These are phyloP conservation scores for Beauveria medogensis DNA, from an alignment of 2,329 filamentous ascomycete genomes.

Conservation along the genomic window DNA sequence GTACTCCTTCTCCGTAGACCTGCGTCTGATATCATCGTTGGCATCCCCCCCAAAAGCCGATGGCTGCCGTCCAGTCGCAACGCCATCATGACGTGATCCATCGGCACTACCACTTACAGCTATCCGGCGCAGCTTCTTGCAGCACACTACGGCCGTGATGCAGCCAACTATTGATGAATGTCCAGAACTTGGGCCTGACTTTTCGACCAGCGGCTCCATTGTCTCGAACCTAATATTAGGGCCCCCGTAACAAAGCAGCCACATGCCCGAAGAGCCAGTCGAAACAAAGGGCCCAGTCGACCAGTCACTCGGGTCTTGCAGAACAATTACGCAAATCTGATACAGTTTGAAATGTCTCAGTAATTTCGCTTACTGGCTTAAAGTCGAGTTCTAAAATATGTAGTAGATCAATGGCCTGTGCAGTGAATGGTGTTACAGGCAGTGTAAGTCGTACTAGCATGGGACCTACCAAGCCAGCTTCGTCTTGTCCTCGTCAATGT, in stretches of 20 bases:
- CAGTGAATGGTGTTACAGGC: background rate
- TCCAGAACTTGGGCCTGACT: background rate
- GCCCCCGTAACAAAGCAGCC: background rate
- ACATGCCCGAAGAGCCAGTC: background rate
- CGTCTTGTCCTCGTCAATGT: constrained; percentile 34
- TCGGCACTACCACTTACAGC: background rate
- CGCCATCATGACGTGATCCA: constrained; percentile 6
- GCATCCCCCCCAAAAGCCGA: background rate
- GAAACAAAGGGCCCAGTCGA: background rate
- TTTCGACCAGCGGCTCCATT: background rate
- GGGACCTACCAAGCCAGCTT: background rate
- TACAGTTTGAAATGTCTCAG: background rate
- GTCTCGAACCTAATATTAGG: background rate
- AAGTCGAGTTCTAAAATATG: background rate
- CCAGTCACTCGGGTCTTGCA: too few relatives aligned
- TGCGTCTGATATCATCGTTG: too few relatives aligned
- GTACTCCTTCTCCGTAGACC: too few relatives aligned
- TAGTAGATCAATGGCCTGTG: background rate
- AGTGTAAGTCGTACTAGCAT: background rate
- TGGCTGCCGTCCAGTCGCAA: background rate
- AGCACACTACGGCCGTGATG: background rate
- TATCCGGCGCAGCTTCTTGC: background rate
- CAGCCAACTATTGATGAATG: background rate
- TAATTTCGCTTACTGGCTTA: background rate
- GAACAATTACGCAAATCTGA: too few relatives aligned